Percentiles rank a stretch among this genome's conserved stretches.
phyloP scores from a whole-genome alignment of 2,329 filamentous ascomycete species.

The Penicillium sp. region DNA sequence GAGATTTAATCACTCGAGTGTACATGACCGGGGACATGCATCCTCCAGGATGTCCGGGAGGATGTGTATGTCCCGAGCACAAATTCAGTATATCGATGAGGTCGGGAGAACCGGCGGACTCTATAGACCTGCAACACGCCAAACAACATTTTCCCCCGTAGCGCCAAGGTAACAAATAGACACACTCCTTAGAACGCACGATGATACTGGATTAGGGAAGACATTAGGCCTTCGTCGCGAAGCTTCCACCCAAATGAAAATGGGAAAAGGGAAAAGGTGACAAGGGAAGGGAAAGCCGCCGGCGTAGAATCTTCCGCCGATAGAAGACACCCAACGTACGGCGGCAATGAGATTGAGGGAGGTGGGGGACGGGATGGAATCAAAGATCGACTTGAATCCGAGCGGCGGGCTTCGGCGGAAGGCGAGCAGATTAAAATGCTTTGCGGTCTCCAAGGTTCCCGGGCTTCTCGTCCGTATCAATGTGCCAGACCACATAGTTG shows the following conservation, averaged over 20 bases:
- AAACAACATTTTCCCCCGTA: constrained; percentile 34
- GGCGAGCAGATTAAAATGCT: constrained; percentile 31
- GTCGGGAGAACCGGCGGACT: constrained; percentile 22
- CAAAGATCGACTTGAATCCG: constrained; percentile 23
- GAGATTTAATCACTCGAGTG: constrained; percentile 6
- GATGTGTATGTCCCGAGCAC: constrained; percentile 6
- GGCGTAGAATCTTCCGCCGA: neutral
- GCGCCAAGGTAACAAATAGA: constrained; percentile 36
- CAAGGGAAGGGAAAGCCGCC: constrained; percentile 16
- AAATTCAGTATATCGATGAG: constrained; percentile 21
- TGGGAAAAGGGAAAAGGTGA: constrained; percentile 15
- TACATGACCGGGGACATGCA: constrained; percentile 8
- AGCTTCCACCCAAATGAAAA: constrained; percentile 20
- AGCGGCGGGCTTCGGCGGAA: constrained; percentile 13
- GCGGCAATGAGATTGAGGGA: constrained; percentile 14
- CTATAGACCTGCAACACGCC: constrained; percentile 31
- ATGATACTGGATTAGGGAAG: constrained; percentile 36
- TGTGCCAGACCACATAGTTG: constrained; percentile 98
- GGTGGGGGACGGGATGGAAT: constrained; percentile 19
- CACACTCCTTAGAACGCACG: constrained; percentile 31
- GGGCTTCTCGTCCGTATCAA: constrained; percentile 91
- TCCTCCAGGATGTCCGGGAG: constrained; percentile 4
- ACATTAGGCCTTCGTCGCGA: constrained; percentile 32
- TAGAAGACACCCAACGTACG: constrained; percentile 1
- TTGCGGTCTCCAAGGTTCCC: constrained; percentile 59